Evolutionary conservation across 73 alveolate genomes (phyloP).

Genomic region (Paramecium primaurelia): DNA sequence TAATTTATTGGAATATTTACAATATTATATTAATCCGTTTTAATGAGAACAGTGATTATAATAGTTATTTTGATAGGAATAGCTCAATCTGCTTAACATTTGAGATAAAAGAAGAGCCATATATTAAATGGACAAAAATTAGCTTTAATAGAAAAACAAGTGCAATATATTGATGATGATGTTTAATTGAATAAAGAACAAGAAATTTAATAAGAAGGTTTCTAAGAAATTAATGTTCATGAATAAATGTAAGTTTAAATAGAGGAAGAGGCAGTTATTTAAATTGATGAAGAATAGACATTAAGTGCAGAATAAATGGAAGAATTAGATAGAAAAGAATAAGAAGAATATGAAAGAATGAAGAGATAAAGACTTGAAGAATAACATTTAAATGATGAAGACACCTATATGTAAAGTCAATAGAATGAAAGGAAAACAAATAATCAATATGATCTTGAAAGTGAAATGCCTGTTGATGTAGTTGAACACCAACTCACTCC

Average conservation of each 20-base stretch:
- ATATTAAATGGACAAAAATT: neutral
- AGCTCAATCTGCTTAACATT: neutral
- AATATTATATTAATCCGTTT: neutral
- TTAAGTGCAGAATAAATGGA: neutral
- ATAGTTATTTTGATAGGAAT: neutral
- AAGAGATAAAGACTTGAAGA: neutral
- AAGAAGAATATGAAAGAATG: neutral
- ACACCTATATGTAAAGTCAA: neutral
- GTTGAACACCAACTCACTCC: constrained; percentile 35
- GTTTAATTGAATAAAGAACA: neutral
- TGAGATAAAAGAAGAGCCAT: neutral
- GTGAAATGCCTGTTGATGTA: constrained; percentile 30
- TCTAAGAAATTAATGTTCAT: neutral
- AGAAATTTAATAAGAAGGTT: neutral
- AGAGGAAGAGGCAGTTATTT: neutral
- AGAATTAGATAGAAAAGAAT: constrained; percentile 5
- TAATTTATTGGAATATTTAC: neutral
- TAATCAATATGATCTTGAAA: neutral
- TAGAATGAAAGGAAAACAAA: neutral
- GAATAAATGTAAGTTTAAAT: neutral
- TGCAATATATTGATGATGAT: constrained; percentile 5
- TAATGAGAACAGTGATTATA: neutral
- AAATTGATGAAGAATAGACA: neutral
- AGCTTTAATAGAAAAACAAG: neutral
- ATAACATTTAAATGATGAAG: neutral